Evolutionary conservation across 2,329 filamentous ascomycete genomes (phyloP).

Genomic region (Chaetomium olivaceum): DNA sequence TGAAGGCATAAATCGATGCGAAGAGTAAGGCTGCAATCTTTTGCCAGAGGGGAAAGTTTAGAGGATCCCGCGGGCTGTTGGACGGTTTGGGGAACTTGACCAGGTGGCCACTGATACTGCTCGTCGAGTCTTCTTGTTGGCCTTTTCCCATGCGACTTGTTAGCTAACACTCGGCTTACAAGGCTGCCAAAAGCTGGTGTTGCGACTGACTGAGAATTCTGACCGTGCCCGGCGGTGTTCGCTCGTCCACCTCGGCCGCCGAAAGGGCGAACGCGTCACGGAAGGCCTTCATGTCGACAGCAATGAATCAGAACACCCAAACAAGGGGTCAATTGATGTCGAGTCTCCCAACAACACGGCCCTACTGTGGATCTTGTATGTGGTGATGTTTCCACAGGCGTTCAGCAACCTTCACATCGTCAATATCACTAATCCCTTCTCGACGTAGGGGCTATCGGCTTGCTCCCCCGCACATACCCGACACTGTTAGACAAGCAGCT

Average conservation of each 20-base stretch:
- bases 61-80: conserved; percentile 8
- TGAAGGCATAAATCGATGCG: conserved; percentile 10
- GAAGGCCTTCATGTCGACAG: background rate
- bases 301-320: background rate
- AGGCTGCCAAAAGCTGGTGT: background rate
- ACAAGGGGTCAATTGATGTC: background rate
- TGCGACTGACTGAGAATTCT: conserved; percentile 13
- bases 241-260: conserved; percentile 10
- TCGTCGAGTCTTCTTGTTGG: background rate
- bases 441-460: background rate
- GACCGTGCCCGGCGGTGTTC: conserved; percentile 8
- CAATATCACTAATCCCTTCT: background rate
- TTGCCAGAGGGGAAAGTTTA: conserved; percentile 10
- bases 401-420: background rate
- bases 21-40: background rate
- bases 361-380: background rate
- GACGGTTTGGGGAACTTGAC: conserved; percentile 11
- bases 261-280: conserved; percentile 16
- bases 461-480: conserved; percentile 5
- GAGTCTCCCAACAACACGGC: background rate
- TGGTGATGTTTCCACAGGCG: background rate
- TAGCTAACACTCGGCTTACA: background rate
- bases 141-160: background rate
- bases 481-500: background rate
- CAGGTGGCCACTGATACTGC: background rate